Percentiles rank a stretch among this genome's conserved stretches.
phyloP scores from a whole-genome alignment of 2,329 filamentous ascomycete species.

The Laburnicola sp. region DNA sequence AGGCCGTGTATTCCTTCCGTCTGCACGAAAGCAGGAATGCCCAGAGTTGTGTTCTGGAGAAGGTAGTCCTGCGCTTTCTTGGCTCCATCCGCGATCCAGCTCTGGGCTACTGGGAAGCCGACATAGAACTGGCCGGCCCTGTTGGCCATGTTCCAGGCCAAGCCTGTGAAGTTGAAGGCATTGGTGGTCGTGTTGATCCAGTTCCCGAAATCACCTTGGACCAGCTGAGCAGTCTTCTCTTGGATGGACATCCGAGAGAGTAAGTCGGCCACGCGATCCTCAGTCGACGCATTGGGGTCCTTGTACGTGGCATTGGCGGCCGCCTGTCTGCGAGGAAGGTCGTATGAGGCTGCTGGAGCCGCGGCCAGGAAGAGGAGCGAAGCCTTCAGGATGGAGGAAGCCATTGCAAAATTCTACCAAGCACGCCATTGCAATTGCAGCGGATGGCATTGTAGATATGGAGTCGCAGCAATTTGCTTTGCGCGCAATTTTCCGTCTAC shows the following conservation, averaged over 20 bases:
- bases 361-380: constrained; percentile 5
- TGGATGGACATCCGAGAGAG: constrained; percentile 72
- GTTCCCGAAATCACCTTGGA: constrained; percentile 68
- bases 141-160: constrained; percentile 67
- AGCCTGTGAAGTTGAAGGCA: constrained; percentile 67
- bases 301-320: constrained; percentile 58
- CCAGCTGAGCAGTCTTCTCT: constrained; percentile 71
- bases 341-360: constrained; percentile 18
- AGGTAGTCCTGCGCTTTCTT: constrained; percentile 70
- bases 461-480: neutral
- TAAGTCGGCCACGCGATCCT: constrained; percentile 68
- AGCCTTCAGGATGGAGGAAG: constrained; percentile 2
- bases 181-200: constrained; percentile 72
- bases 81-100: constrained; percentile 65
- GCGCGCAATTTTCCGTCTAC: constrained; percentile 1
- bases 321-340: constrained; percentile 31
- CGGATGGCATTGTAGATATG: neutral
- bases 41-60: constrained; percentile 65
- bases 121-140: constrained; percentile 74
- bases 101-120: constrained; percentile 66
- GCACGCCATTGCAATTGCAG: neutral
- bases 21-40: constrained; percentile 72
- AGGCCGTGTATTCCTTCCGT: constrained; percentile 76
- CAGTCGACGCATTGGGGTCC: constrained; percentile 63
- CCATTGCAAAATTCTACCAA: constrained; percentile 5